phyloP scores from a whole-genome alignment of 2,329 filamentous ascomycete species.

The Paecilomyces formosus region DNA sequence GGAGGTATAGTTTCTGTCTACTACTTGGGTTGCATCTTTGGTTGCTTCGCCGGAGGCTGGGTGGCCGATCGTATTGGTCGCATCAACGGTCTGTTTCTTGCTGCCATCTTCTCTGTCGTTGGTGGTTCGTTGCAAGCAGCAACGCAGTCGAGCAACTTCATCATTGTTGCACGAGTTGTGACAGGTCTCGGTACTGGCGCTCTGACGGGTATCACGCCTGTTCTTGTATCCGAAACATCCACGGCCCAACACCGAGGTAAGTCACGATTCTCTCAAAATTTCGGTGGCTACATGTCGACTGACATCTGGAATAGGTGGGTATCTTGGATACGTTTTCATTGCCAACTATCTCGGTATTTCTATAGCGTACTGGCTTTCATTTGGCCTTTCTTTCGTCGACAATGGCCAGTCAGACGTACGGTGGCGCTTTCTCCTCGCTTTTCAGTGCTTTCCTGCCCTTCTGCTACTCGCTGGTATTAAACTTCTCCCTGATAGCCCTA shows the following conservation, averaged over 20 bases:
- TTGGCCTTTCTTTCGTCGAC: constrained; percentile 27
- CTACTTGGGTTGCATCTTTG: constrained; percentile 45
- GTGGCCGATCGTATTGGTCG: constrained; percentile 48
- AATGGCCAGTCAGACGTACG: constrained; percentile 24
- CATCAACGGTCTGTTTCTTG: constrained; percentile 44
- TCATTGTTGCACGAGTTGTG: constrained; percentile 43
- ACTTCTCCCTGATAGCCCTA: constrained; percentile 25
- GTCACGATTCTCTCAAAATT: no score
- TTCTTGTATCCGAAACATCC: constrained; percentile 43
- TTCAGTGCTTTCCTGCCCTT: constrained; percentile 25
- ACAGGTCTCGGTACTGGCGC: constrained; percentile 48
- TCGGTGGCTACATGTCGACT: no score
- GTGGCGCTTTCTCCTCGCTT: constrained; percentile 28
- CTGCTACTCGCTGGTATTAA: constrained; percentile 20
- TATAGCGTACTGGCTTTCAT: constrained; percentile 29
- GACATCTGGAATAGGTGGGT: constrained; percentile 8
- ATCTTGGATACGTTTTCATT: constrained; percentile 44
- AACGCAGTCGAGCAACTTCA: constrained; percentile 36
- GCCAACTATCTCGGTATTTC: constrained; percentile 48
- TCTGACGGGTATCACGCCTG: constrained; percentile 44
- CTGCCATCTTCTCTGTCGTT: constrained; percentile 41
- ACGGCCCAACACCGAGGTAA: constrained; percentile 38
- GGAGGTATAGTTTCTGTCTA: constrained; percentile 49
- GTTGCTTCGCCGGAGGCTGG: constrained; percentile 44
- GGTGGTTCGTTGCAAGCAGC: constrained; percentile 44